phyloP scores from a whole-genome alignment of 352 stramenopile species.

The Albugo laibachii region DNA sequence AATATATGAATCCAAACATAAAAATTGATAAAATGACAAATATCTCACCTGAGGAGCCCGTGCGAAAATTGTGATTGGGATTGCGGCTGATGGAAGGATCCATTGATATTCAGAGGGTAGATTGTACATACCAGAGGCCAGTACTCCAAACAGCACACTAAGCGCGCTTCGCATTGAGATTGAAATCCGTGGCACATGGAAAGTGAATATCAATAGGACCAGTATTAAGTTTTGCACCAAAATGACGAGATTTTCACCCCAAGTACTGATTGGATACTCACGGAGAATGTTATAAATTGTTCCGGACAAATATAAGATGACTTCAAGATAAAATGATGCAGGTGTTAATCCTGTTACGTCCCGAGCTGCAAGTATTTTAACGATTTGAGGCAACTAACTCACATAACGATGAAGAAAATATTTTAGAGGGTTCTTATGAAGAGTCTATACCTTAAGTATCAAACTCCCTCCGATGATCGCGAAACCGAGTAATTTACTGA shows the following conservation, averaged over 20 bases:
- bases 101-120: constrained; percentile 57
- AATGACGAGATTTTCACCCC: constrained; percentile 73
- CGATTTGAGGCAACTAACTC: constrained; percentile 52
- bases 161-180: constrained; percentile 25
- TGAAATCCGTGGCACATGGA: constrained; percentile 32
- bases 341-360: constrained; percentile 72
- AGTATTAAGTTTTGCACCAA: constrained; percentile 70
- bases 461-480: constrained; percentile 71
- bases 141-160: constrained; percentile 20
- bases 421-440: not conserved
- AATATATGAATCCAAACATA: constrained; percentile 1
- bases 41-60: constrained; percentile 48
- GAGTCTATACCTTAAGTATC: constrained; percentile 42
- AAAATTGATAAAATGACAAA: constrained; percentile 1
- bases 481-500: constrained; percentile 73
- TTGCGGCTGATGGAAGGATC: constrained; percentile 45
- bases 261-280: constrained; percentile 71
- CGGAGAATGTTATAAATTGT: constrained; percentile 72
- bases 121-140: constrained; percentile 30
- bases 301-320: constrained; percentile 58
- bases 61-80: constrained; percentile 58
- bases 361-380: constrained; percentile 68
- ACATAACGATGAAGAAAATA: not conserved
- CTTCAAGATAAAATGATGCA: constrained; percentile 79
- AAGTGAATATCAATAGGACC: constrained; percentile 64